Evolutionary conservation across 768 basidiomycete genomes (phyloP), one percentile per base, ranked within the genome.

Genomic region (Amanita exitialis): DNA sequence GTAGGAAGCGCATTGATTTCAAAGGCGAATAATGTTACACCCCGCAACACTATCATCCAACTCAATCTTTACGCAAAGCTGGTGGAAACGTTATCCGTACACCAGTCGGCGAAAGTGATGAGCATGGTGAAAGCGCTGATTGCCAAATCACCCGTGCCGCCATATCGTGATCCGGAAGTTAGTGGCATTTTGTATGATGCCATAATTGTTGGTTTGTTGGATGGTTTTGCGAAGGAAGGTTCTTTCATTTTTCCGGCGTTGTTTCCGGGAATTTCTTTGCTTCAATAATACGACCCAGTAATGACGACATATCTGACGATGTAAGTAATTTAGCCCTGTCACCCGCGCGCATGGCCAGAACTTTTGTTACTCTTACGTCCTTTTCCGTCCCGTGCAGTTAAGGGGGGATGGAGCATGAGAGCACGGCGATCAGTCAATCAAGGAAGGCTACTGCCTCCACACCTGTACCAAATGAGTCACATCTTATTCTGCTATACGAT

Each of bases 51-150:
- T n/a, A 18, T 30, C 18, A 35, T 18, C 6, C 16, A 47, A 20
- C 13, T 23, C 18, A 52, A 58, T 20, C 43, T 36, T 6, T 47
- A 35, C 36, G 7, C 10, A 42, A 46, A n/a, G 36, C 25, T 64
- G 16, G 51, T 59, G 6, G 55, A 58, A 21, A 53, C 51, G 3
- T 55, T 64, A 28, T 27, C 57, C 0, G 51, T 51, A 2, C 42
- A 53, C 1, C 58, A 62, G n/a, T 62, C 61, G 0, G 57, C 58
- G 8, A 32, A 58, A 6, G 61, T 64, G 47, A 62, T 64, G 34
- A 47, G 53, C 2, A 45, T 55, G 9, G 34, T 64, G 10, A 56
- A 54, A 3, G 20, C 47, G 7, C 44, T 55, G n/a, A 34, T 64
- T 2, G 55, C 58, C 25, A 15, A 50, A 6, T 44, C 55, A 2